These are phyloP conservation scores for Fusarium liriodendri DNA, from an alignment of 2,329 filamentous ascomycete genomes.

Conservation along the genomic window DNA sequence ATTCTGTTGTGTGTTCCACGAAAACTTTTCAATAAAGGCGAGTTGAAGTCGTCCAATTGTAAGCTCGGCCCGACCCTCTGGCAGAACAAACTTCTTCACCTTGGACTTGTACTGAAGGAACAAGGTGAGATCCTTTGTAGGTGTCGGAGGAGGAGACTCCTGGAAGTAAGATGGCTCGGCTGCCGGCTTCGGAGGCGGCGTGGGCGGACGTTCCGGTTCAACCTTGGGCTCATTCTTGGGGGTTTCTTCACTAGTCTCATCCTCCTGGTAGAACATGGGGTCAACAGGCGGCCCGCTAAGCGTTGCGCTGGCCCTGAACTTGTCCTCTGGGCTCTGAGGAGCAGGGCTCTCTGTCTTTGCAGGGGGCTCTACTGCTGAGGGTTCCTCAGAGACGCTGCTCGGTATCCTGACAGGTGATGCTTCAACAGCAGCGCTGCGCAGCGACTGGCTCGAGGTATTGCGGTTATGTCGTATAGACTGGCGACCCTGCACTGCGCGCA, in stretches of 20 bases:
- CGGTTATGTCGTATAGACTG: constrained; percentile 64
- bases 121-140: constrained; percentile 88
- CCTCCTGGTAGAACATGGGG: constrained; percentile 47
- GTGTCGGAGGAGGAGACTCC: constrained; percentile 71
- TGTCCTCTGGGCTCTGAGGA: constrained; percentile 74
- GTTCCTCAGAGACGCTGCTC: constrained; percentile 73
- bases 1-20: constrained; percentile 97
- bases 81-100: constrained; percentile 93
- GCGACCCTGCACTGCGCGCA: constrained; percentile 73
- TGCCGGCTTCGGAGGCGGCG: constrained; percentile 57
- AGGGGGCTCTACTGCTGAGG: constrained; percentile 33
- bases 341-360: constrained; percentile 49
- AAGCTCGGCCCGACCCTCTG: constrained; percentile 85
- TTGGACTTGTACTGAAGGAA: constrained; percentile 97
- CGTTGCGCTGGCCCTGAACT: constrained; percentile 67
- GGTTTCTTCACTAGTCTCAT: constrained; percentile 26
- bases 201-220: constrained; percentile 36
- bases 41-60: constrained; percentile 90
- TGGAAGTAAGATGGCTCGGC: constrained; percentile 63
- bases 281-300: constrained; percentile 68
- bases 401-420: constrained; percentile 71
- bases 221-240: constrained; percentile 35
- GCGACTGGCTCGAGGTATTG: constrained; percentile 58
- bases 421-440: constrained; percentile 59
- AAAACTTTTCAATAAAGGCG: constrained; percentile 98